Base-by-base conservation (phyloP, 2,329 filamentous ascomycete species). In the Nemania serpens region DNA sequence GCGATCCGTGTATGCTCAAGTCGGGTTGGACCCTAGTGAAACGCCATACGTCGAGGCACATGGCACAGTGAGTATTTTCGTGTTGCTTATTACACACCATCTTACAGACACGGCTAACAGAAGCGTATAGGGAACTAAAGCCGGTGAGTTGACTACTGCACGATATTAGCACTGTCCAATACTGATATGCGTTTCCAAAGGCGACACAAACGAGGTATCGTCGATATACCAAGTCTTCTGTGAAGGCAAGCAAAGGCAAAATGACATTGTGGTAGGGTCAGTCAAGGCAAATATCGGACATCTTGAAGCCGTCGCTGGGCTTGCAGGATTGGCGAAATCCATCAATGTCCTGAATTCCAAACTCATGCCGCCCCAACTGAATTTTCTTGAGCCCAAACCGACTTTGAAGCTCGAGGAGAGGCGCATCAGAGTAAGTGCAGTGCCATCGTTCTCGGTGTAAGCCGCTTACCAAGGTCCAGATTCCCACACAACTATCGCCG, bases 251-350 rank as follows among this genome's bases (percentile, higher is more conserved):
- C n/a, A 50, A 3, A 20, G 45, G 17, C 25, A 39, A 33, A 45
- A 6, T 15, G 29, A 50, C 13, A 20, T 60, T 10, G 20, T 60
- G 15, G 46, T 60, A n/a, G 58, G 58, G 15, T 55, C 58, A 15
- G 33, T 60, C 51, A 59, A 59, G 36, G 36, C 57, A 2, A 59
- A 59, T 33, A 59, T 59, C 42, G 57, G 57, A 36, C 57, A 59
- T 59, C 43, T 52, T 47, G 49, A 59, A 18, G 49, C 42, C 12
- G 57, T 49, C 2, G 49, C 41, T 2, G 57, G 57, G n/a, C 43
- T 59, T 45, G 50, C 56, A 17, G 56, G 48, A 20, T 37, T 59
- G n/a, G n/a, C 53, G 7, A 59, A 59, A 41, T 42, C 49, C 34
- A 54, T 59, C 20, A 52, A 52, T 43, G 49, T 54, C 25, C 20